Evolutionary conservation across 805 yeast genomes (phyloP).

Genomic region (Clavispora santaluciae): DNA sequence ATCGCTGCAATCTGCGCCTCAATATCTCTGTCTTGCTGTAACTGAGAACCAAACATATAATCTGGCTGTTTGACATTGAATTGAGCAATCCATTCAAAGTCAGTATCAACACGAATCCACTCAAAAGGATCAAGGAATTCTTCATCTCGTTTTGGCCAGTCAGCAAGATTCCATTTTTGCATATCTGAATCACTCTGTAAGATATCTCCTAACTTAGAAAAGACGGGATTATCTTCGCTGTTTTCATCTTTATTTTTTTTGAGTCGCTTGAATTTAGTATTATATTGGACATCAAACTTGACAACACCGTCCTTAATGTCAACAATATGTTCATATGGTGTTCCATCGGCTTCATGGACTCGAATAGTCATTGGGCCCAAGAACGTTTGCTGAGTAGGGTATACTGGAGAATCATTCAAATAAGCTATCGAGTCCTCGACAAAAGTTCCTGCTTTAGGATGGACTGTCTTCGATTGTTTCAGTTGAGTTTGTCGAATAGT

Average conservation of each 20-base stretch:
- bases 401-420: conserved; percentile 38
- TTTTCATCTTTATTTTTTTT: conserved; percentile 54
- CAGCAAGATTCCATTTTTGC: conserved; percentile 66
- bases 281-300: conserved; percentile 89
- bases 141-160: conserved; percentile 66
- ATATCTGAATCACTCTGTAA: conserved; percentile 57
- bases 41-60: conserved; percentile 89
- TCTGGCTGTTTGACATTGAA: conserved; percentile 83
- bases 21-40: conserved; percentile 92
- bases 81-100: conserved; percentile 92
- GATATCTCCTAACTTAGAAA: conserved; percentile 70
- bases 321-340: conserved; percentile 97
- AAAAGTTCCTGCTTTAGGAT: conserved; percentile 38
- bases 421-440: conserved; percentile 41
- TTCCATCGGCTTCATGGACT: conserved; percentile 97
- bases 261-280: conserved; percentile 83
- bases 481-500: conserved; percentile 86
- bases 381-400: conserved; percentile 50
- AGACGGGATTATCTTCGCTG: conserved; percentile 30
- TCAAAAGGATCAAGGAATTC: conserved; percentile 87
- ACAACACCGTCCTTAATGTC: conserved; percentile 81
- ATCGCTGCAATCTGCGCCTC: conserved; percentile 91
- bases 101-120: conserved; percentile 97
- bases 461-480: conserved; percentile 43
- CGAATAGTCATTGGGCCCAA: conserved; percentile 96